These are phyloP conservation scores for Trichoderma harzianum DNA, from an alignment of 2,329 filamentous ascomycete genomes.

Conservation along the genomic window DNA sequence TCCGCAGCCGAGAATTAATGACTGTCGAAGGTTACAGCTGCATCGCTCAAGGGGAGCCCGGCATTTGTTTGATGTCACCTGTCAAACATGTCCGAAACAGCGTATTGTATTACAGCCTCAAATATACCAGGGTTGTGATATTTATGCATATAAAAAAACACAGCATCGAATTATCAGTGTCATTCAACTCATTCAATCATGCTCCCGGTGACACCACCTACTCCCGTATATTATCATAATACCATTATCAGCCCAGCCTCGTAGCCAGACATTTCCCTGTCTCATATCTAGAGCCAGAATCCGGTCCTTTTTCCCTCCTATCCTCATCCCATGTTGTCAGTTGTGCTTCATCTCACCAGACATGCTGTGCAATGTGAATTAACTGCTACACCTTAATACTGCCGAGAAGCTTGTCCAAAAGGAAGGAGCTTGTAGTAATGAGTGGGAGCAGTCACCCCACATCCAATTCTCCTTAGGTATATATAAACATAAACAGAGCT, in stretches of 20 bases:
- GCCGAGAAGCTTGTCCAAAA: neutral
- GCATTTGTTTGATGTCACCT: slow-evolving; percentile 19
- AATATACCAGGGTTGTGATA: neutral
- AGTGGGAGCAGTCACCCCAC: neutral
- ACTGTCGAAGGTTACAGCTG: neutral
- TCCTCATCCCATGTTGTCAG: neutral
- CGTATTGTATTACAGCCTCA: neutral
- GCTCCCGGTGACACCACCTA: neutral
- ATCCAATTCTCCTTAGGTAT: neutral
- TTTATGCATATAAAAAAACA: neutral
- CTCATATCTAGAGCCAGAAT: neutral
- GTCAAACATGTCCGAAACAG: slow-evolving; percentile 18
- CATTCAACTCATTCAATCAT: neutral
- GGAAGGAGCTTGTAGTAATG: neutral
- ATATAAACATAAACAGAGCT: neutral
- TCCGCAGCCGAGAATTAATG: slow-evolving; percentile 5
- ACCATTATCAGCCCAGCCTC: too few relatives aligned
- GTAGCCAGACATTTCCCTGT: neutral
- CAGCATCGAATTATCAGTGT: neutral
- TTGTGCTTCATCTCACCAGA: slow-evolving; percentile 8
- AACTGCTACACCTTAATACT: neutral
- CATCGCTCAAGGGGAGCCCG: neutral
- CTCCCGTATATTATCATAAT: neutral
- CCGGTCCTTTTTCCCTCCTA: neutral
- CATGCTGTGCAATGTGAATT: slow-evolving; percentile 8